phyloP scores from a whole-genome alignment of 202 grass and related monocot genomes.

The Brachypodium distachyon region DNA sequence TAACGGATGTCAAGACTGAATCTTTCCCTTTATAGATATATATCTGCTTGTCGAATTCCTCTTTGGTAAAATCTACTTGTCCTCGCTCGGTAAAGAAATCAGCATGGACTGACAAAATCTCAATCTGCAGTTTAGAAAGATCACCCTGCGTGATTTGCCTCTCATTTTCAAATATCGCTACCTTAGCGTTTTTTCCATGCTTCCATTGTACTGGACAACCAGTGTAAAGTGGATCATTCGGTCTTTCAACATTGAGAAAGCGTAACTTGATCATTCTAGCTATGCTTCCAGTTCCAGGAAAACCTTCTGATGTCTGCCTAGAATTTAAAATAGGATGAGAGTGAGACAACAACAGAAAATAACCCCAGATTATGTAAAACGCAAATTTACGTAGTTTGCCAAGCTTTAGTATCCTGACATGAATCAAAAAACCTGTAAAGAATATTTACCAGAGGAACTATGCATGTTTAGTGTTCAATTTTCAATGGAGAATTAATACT shows the following conservation, averaged over 20 bases:
- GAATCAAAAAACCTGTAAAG: neutral
- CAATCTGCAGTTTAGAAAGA: conserved; percentile 6
- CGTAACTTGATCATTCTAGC: neutral
- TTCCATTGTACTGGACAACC: neutral
- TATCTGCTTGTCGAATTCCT: neutral
- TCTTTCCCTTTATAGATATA: neutral
- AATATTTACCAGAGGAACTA: neutral
- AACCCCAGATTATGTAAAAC: neutral
- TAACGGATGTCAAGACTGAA: neutral
- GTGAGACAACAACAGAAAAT: neutral
- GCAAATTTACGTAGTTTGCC: neutral
- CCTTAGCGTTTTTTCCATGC: neutral
- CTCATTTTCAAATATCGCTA: neutral
- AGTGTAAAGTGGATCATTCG: neutral
- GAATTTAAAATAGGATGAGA: neutral
- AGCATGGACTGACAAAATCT: conserved; percentile 10
- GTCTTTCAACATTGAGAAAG: neutral
- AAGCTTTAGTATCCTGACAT: neutral
- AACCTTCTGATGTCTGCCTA: neutral
- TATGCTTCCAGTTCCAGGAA: neutral
- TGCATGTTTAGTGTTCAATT: neutral
- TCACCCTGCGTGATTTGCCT: neutral
- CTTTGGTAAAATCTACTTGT: neutral
- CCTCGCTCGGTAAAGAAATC: neutral
- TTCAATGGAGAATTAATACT: neutral